These are phyloP conservation scores for Salix exigua DNA, from an alignment of 345 rosid species.

Conservation along the genomic window DNA sequence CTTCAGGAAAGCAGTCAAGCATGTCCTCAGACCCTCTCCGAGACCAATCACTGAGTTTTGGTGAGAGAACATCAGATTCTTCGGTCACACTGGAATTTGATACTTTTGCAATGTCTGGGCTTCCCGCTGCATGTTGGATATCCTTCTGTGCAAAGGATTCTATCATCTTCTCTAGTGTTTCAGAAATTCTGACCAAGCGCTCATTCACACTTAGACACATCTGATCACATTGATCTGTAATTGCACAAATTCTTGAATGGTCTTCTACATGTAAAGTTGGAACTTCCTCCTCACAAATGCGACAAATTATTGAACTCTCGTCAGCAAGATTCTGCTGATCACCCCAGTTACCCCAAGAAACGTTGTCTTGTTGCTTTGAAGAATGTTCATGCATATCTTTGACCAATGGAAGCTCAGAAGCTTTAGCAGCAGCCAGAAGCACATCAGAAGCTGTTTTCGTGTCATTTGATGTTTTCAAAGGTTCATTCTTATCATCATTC, in stretches of 20 bases:
- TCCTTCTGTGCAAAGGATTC: slow-evolving; percentile 78
- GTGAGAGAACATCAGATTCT: slow-evolving; percentile 85
- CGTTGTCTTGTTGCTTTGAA: slow-evolving; percentile 78
- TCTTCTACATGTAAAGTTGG: slow-evolving; percentile 86
- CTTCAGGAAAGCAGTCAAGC: slow-evolving; percentile 94
- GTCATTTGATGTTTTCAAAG: slow-evolving; percentile 31
- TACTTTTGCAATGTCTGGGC: slow-evolving; percentile 85
- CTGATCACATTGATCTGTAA: slow-evolving; percentile 94
- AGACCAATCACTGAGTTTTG: slow-evolving; percentile 96
- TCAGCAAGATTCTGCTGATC: slow-evolving; percentile 65
- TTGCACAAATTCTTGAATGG: slow-evolving; percentile 89
- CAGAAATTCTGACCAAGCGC: slow-evolving; percentile 76
- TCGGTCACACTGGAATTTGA: slow-evolving; percentile 86
- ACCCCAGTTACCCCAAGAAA: slow-evolving; percentile 97
- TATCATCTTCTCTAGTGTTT: slow-evolving; percentile 85
- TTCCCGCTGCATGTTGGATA: slow-evolving; percentile 55
- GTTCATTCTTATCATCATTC: slow-evolving; percentile 49
- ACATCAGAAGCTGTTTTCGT: slow-evolving; percentile 43
- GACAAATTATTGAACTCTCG: slow-evolving; percentile 88
- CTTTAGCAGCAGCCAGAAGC: slow-evolving; percentile 37
- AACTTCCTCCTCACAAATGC: slow-evolving; percentile 98
- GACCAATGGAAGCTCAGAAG: slow-evolving; percentile 43
- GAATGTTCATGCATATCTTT: slow-evolving; percentile 63
- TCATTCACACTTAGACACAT: slow-evolving; percentile 80
- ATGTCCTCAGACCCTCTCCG: slow-evolving; percentile 97